Percentiles rank a stretch among this genome's conserved stretches.
These are phyloP conservation scores for Acrocalymma vagum DNA, from an alignment of 2,329 filamentous ascomycete genomes.

Conservation along the genomic window DNA sequence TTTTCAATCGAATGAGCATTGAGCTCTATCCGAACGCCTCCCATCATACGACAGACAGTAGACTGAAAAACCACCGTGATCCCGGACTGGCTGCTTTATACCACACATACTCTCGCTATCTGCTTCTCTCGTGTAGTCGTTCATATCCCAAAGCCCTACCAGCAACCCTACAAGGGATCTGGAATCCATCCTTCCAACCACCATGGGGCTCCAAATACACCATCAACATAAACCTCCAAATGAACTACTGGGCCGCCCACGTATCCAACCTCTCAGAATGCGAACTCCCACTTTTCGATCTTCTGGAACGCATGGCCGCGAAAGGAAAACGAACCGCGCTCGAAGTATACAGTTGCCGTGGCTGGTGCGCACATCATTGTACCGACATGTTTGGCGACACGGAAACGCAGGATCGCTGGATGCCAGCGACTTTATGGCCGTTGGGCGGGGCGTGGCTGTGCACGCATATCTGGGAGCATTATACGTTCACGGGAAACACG, in stretches of 20 bases:
- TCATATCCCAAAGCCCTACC: conserved; percentile 46
- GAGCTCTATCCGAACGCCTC: conserved; percentile 6
- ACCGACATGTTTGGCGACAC: conserved; percentile 38
- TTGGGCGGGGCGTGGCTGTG: conserved; percentile 38
- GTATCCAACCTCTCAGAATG: conserved; percentile 42
- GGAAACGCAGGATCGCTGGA: conserved; percentile 29
- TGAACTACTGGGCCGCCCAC: conserved; percentile 60
- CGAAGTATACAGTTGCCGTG: conserved; percentile 28
- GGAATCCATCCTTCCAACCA: conserved; percentile 53
- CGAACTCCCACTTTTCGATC: conserved; percentile 52
- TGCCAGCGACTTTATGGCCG: conserved; percentile 34
- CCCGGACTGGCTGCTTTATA: conserved; percentile 41
- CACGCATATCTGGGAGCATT: conserved; percentile 30
- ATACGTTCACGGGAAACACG: conserved; percentile 27
- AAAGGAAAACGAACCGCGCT: conserved; percentile 36
- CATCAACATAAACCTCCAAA: conserved; percentile 62
- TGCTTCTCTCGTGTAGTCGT: conserved; percentile 44
- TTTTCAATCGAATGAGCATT: conserved; percentile 17
- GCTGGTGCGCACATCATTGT: conserved; percentile 36
- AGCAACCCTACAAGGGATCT: conserved; percentile 56
- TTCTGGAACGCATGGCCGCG: conserved; percentile 47
- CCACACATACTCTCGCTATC: conserved; percentile 50
- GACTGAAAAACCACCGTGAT: conserved; percentile 9
- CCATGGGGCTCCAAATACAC: conserved; percentile 61
- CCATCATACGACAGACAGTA: conserved; percentile 3